Evolutionary conservation across 768 basidiomycete genomes (phyloP), one percentile per base, ranked within the genome.

Genomic region (Lentinula detonsa): DNA sequence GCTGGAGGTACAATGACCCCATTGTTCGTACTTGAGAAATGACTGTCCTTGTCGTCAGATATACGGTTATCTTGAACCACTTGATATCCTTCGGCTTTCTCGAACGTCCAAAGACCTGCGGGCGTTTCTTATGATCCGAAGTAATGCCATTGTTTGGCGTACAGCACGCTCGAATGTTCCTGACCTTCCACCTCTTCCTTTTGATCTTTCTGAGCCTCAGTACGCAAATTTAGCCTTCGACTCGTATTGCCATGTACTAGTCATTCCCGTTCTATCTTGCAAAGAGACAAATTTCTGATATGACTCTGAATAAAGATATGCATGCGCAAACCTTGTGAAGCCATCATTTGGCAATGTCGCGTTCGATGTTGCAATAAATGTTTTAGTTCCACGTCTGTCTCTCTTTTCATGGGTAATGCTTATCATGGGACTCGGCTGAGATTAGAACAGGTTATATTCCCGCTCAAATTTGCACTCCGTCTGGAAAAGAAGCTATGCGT

Each of bases 211-310:
- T 16, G 81, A 83, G 61, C 73, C 72, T 0, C 73, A 78, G 58
- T 82, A 78, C 61, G 73, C 76, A 8, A 74, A 72, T 61, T 74
- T 84, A n/a, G 73, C 71, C 9, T 82, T 83, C 59, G 74, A 75
- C 61, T 61, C 73, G 37, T 68, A 74, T 66, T 80, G 81, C 66
- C 74, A 80, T 70, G 81, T 80, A 62, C 61, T 66, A 59, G 10
- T 15, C 43, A 42, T 43, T 43, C 23, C n/a, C 40, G 15, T 39
- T 37, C 46, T 63, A 55, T 51, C 4, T 33, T 40, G 46, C 18
- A 7, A 11, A 28, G 21, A 9, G 42, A 4, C 16, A 15, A 5
- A 34, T 18, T 15, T 13, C 15, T 13, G 1, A 42, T 57, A 52
- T 61, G 16, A 56, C 16, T 21, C 57, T 33, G 45, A n/a, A 31